Percentiles rank a stretch among this genome's conserved stretches.
Evolutionary conservation across 257 asterid genomes (phyloP).

Genomic region (Solanum raphanifolium): DNA sequence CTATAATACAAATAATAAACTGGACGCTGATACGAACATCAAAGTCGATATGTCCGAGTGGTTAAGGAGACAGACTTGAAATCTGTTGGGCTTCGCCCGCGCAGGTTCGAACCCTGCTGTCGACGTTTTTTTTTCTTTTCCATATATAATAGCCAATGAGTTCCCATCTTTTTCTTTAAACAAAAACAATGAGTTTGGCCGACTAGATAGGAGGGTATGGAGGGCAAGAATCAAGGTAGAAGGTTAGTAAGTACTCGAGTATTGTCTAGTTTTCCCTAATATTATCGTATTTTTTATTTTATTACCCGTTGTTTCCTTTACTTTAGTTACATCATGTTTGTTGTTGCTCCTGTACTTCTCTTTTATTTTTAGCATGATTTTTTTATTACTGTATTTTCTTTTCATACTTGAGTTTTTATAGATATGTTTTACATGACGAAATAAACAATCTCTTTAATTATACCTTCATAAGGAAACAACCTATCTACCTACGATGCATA

Average conservation of each 20-base stretch:
- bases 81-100: slow-evolving; percentile 88
- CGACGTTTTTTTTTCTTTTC: slow-evolving; percentile 17
- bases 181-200: background rate
- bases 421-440: background rate
- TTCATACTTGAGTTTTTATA: too few species aligned
- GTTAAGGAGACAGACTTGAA: slow-evolving; percentile 96
- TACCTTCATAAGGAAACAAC: background rate
- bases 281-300: too few species aligned
- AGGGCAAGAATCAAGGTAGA: background rate
- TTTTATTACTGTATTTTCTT: too few species aligned
- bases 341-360: too few species aligned
- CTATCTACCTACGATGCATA: background rate
- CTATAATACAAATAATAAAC: background rate
- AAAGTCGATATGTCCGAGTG: slow-evolving; percentile 85
- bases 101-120: slow-evolving; percentile 84
- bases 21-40: background rate
- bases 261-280: background rate
- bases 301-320: background rate
- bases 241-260: background rate
- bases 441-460: too few species aligned
- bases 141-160: background rate
- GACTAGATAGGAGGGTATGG: background rate
- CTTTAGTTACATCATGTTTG: too few species aligned
- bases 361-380: background rate
- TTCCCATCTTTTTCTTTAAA: too few species aligned